A percentile compares a stretch with the other conserved stretches of the same genome.
These are phyloP conservation scores for Plasmodium ovale DNA, from an alignment of 169 alveolate species.

Conservation along the genomic window DNA sequence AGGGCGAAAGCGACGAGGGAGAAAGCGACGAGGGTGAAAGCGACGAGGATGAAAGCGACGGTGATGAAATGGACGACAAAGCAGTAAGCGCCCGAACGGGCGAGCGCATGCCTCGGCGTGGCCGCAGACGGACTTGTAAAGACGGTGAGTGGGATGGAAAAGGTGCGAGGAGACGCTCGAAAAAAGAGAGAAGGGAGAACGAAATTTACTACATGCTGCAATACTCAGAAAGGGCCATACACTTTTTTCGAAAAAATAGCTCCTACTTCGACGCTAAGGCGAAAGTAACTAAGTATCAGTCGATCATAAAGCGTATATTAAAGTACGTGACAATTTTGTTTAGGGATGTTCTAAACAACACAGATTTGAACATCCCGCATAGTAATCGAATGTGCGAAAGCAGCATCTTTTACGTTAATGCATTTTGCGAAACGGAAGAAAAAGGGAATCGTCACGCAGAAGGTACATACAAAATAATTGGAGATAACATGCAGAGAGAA, in stretches of 20 bases:
- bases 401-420: background rate
- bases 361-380: conserved; percentile 45
- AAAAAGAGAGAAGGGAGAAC: conserved; percentile 12
- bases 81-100: background rate
- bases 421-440: background rate
- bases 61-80: background rate
- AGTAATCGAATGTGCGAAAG: background rate
- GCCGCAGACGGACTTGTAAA: background rate
- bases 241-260: conserved; percentile 50
- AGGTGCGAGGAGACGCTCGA: background rate
- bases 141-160: background rate
- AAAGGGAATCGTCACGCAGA: background rate
- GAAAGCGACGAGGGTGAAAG: conserved; percentile 13
- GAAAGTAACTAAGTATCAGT: conserved; percentile 47
- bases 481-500: background rate
- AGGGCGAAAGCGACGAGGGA: background rate
- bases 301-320: conserved; percentile 50
- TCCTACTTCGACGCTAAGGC: conserved; percentile 43
- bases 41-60: background rate
- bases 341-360: conserved; percentile 65
- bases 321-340: conserved; percentile 63
- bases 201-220: conserved; percentile 64
- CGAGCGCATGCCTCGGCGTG: background rate
- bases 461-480: background rate
- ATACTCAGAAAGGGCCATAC: conserved; percentile 71